Conservation (phyloP, 345 rosid species). For the Noccaea caerulescens region DNA sequence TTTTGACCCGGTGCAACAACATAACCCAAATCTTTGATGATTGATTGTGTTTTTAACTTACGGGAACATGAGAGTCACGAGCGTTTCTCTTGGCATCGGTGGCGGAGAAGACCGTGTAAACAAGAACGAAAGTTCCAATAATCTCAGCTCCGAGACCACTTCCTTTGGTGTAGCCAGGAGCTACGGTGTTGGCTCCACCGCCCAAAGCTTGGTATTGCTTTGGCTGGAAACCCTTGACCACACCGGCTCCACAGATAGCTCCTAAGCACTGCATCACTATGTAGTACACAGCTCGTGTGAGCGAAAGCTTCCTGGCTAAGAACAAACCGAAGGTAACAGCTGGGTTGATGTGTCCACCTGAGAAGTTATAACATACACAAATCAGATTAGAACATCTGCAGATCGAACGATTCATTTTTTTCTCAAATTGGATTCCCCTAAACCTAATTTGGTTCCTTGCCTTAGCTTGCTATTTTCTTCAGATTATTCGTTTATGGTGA, state of each 20-base stretch:
- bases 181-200: conserved; percentile 56
- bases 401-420: not conserved
- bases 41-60: conserved; percentile 23
- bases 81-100: conserved; percentile 64
- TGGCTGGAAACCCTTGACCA: conserved; percentile 54
- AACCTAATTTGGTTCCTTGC: conserved; percentile 17
- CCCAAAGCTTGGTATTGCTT: conserved; percentile 44
- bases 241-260: conserved; percentile 59
- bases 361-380: conserved; percentile 19
- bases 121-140: conserved; percentile 53
- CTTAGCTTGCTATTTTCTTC: not conserved
- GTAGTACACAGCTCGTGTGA: conserved; percentile 49
- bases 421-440: not conserved
- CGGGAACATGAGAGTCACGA: conserved; percentile 64
- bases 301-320: conserved; percentile 48
- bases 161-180: conserved; percentile 58
- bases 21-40: not conserved
- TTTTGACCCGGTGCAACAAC: not conserved
- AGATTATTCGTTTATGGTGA: not conserved
- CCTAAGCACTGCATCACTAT: conserved; percentile 55
- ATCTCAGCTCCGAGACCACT: conserved; percentile 57
- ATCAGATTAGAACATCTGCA: conserved; percentile 11
- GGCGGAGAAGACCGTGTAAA: conserved; percentile 55
- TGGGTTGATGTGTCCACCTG: conserved; percentile 59
- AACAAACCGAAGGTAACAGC: conserved; percentile 50